Evolutionary conservation across 1,284 basidiomycete species (phyloP).

Genomic region (Phenoliferia sp.): DNA sequence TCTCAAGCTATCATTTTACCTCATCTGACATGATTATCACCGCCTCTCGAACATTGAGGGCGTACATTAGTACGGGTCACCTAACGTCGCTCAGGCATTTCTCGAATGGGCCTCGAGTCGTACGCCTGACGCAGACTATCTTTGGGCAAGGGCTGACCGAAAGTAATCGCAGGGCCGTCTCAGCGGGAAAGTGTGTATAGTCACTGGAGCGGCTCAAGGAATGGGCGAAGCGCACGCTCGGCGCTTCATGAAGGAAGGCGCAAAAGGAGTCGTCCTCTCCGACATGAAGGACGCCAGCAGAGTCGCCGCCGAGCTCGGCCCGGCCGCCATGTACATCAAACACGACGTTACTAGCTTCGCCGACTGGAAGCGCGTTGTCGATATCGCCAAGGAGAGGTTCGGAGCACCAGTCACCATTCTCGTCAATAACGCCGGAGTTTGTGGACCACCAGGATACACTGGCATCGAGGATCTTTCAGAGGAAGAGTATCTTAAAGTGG

Average conservation of each 20-base stretch:
- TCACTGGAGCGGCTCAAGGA: slow-evolving; percentile 77
- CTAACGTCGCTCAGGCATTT: too few relatives aligned
- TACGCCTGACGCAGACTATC: too few relatives aligned
- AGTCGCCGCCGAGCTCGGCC: neutral
- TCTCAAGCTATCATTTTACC: too few relatives aligned
- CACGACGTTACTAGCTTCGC: neutral
- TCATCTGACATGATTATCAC: too few relatives aligned
- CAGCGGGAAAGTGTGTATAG: slow-evolving; percentile 72
- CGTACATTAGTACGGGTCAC: too few relatives aligned
- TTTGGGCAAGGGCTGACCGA: too few relatives aligned
- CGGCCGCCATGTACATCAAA: neutral
- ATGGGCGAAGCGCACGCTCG: slow-evolving; percentile 69
- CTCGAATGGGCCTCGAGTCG: too few relatives aligned
- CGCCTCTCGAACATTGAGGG: too few relatives aligned
- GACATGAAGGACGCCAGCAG: neutral
- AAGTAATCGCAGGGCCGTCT: slow-evolving; percentile 53
- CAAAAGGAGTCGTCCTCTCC: neutral
- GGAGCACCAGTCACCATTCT: neutral
- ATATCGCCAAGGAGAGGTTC: neutral
- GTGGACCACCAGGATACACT: neutral
- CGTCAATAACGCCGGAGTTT: neutral
- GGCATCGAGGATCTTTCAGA: neutral
- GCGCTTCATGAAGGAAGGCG: slow-evolving; percentile 49
- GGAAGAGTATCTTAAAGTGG: neutral
- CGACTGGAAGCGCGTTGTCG: neutral